A percentile compares a stretch with the other conserved stretches of the same genome.
Evolutionary conservation across 225 moss, liverwort and hornwort genomes (phyloP).

Genomic region (Polytrichum formosum): DNA sequence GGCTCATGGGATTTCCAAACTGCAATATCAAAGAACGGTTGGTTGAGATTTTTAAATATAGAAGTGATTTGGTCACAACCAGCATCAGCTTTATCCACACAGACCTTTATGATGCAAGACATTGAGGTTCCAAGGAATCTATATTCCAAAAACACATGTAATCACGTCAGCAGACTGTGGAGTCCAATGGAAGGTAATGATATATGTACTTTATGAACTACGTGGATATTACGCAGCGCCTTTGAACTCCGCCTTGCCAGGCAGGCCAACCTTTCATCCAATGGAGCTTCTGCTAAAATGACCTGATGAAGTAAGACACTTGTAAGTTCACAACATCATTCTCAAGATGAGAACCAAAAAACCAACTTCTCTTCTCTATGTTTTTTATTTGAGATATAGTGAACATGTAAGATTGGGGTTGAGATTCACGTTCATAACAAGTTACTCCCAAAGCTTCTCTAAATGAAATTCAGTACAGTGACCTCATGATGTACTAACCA

Average conservation of each 20-base stretch:
- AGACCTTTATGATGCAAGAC: background rate
- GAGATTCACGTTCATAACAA: too few species aligned
- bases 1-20: conserved; percentile 74
- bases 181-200: background rate
- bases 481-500: too few species aligned
- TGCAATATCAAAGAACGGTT: conserved; percentile 19
- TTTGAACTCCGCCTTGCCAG: conserved; percentile 39
- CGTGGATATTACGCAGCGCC: conserved; percentile 45
- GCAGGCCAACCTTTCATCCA: conserved; percentile 55
- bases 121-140: background rate
- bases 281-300: conserved; percentile 56
- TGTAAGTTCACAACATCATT: too few species aligned
- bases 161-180: background rate
- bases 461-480: too few species aligned
- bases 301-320: conserved; percentile 23
- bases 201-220: conserved; percentile 59
- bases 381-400: too few species aligned
- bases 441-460: too few species aligned
- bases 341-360: too few species aligned
- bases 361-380: too few species aligned
- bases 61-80: background rate
- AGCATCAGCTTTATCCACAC: conserved; percentile 11
- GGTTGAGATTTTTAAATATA: too few species aligned
- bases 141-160: background rate
- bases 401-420: too few species aligned